Evolutionary conservation across 2,329 filamentous ascomycete species (phyloP).

Genomic region (Orbilia quercus): DNA sequence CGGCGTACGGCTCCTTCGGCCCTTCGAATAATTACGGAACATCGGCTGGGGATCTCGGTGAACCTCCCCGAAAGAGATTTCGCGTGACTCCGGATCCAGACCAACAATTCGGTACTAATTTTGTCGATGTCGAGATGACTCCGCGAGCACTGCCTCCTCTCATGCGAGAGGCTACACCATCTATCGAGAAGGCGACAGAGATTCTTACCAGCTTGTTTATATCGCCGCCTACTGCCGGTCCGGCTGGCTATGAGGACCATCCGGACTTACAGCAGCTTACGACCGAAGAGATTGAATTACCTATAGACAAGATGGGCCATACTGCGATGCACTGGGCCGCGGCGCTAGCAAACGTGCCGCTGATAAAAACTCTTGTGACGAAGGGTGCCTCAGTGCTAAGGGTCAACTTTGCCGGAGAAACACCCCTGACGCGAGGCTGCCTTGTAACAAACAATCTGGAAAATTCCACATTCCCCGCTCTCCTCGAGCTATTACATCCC

Average conservation of each 20-base stretch:
- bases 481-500: slow-evolving; percentile 86
- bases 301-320: slow-evolving; percentile 87
- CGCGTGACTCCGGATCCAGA: slow-evolving; percentile 39
- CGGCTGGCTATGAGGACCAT: slow-evolving; percentile 74
- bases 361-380: slow-evolving; percentile 82
- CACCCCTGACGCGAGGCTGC: slow-evolving; percentile 90
- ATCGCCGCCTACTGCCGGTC: slow-evolving; percentile 67
- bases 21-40: slow-evolving; percentile 38
- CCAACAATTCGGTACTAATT: slow-evolving; percentile 65
- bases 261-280: slow-evolving; percentile 80
- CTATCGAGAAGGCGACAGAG: slow-evolving; percentile 82
- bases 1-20: slow-evolving; percentile 45
- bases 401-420: slow-evolving; percentile 89
- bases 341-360: slow-evolving; percentile 83
- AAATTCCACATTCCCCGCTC: slow-evolving; percentile 85
- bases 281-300: slow-evolving; percentile 86
- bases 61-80: slow-evolving; percentile 52
- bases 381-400: slow-evolving; percentile 88
- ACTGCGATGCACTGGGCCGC: slow-evolving; percentile 97
- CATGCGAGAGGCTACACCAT: slow-evolving; percentile 70
- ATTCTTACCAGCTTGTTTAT: slow-evolving; percentile 85
- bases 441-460: slow-evolving; percentile 95
- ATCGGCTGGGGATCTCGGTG: slow-evolving; percentile 42
- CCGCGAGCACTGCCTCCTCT: slow-evolving; percentile 73
- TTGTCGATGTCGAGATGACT: slow-evolving; percentile 46